These are phyloP conservation scores for Cladosporium sp. DNA, from an alignment of 2,329 filamentous ascomycete species.

Conservation along the genomic window DNA sequence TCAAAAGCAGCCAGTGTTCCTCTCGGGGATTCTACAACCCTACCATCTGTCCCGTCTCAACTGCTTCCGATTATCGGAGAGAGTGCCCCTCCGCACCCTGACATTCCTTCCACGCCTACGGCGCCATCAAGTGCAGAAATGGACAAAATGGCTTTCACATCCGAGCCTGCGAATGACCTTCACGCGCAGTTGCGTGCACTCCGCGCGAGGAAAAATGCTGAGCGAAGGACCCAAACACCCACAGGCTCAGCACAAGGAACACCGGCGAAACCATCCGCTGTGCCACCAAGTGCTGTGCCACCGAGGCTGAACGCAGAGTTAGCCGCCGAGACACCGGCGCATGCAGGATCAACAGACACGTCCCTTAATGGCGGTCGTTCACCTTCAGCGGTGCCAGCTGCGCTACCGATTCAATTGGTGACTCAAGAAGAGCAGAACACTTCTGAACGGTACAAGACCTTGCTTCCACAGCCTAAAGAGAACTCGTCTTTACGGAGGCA, in stretches of 20 bases:
- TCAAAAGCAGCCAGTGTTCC: constrained; percentile 1
- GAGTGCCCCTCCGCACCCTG: constrained; percentile 22
- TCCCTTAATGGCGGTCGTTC: constrained; percentile 24
- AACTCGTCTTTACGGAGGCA: constrained; percentile 8
- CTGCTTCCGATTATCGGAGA: constrained; percentile 22
- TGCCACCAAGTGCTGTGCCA: no score
- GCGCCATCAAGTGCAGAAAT: not conserved
- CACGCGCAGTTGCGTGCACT: constrained; percentile 17
- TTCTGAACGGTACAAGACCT: constrained; percentile 31
- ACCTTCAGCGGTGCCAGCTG: constrained; percentile 31
- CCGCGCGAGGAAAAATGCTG: constrained; percentile 10
- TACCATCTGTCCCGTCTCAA: constrained; percentile 21
- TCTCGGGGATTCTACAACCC: not conserved
- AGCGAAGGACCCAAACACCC: not conserved
- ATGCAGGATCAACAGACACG: constrained; percentile 15
- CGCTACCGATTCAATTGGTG: constrained; percentile 20
- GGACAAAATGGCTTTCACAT: constrained; percentile 12
- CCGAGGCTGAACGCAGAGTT: constrained; percentile 19
- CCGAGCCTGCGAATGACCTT: constrained; percentile 9
- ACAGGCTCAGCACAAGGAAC: not conserved
- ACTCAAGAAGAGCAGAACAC: constrained; percentile 32
- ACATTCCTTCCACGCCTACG: constrained; percentile 14
- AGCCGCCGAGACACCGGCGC: constrained; percentile 15
- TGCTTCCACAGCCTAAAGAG: constrained; percentile 23
- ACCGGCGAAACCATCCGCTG: constrained; percentile 17